These are phyloP conservation scores for Anthoceros angustus DNA, from an alignment of 225 moss, liverwort and hornwort genomes.

Conservation along the genomic window DNA sequence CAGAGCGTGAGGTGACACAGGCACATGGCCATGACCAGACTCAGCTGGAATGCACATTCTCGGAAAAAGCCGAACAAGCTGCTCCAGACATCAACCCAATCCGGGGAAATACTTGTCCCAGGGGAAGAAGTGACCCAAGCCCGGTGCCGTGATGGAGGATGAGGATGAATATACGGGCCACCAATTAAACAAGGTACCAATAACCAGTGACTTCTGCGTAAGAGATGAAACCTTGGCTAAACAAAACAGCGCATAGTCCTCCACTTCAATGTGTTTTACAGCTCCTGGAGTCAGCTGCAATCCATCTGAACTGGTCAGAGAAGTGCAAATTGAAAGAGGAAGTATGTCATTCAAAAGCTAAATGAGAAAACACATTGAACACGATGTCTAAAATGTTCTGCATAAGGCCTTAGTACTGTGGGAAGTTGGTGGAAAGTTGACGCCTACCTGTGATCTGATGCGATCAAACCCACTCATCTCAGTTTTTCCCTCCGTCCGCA, in stretches of 20 bases:
- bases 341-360: background rate
- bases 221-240: conserved; percentile 65
- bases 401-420: background rate
- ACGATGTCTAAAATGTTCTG: no score
- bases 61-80: no score
- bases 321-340: background rate
- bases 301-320: no score
- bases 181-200: conserved; percentile 78
- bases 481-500: conserved; percentile 37
- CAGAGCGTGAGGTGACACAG: no score
- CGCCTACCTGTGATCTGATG: conserved; percentile 50
- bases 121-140: conserved; percentile 26
- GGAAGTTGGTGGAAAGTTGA: conserved; percentile 3
- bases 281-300: conserved; percentile 19
- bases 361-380: background rate
- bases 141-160: conserved; percentile 44
- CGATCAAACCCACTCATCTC: conserved; percentile 55
- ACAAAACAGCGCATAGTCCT: conserved; percentile 66
- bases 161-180: conserved; percentile 72
- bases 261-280: conserved; percentile 79
- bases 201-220: conserved; percentile 41
- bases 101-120: background rate
- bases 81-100: no score
- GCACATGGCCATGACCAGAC: no score
- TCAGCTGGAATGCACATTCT: no score